phyloP scores from a whole-genome alignment of 2,329 filamentous ascomycete species.

The Penicillium sp. region DNA sequence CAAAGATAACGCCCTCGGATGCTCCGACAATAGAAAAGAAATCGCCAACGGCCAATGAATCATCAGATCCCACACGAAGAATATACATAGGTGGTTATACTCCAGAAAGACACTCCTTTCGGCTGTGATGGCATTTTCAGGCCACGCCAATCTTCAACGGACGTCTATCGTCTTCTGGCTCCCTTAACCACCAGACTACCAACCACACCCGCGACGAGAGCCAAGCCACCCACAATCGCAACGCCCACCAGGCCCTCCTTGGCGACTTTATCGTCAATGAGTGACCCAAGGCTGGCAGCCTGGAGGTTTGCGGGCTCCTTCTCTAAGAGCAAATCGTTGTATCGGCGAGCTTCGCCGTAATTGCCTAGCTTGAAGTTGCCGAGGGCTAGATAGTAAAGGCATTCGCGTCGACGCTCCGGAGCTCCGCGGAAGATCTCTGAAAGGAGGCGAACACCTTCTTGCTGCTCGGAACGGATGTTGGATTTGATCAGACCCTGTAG shows the following conservation, averaged over 20 bases:
- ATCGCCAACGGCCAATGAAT: constrained; percentile 7
- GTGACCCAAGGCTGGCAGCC: constrained; percentile 69
- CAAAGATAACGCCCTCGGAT: constrained; percentile 12
- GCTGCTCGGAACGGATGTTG: constrained; percentile 70
- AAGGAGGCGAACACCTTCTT: constrained; percentile 84
- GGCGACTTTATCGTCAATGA: constrained; percentile 94
- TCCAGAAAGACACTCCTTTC: constrained; percentile 6
- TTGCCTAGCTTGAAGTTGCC: constrained; percentile 98
- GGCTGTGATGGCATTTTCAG: constrained; percentile 16
- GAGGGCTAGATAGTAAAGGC: constrained; percentile 92
- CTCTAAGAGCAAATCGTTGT: constrained; percentile 86
- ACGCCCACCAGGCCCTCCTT: constrained; percentile 90
- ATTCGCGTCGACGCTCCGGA: constrained; percentile 88
- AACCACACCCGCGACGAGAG: constrained; percentile 84
- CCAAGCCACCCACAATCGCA: constrained; percentile 86
- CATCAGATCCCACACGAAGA: constrained; percentile 2
- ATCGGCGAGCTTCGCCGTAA: constrained; percentile 86
- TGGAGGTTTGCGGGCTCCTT: constrained; percentile 88
- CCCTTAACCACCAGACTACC: constrained; percentile 79
- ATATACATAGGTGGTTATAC: constrained; percentile 9
- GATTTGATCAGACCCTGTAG: constrained; percentile 88
- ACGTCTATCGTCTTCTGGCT: constrained; percentile 50
- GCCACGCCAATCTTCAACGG: constrained; percentile 6
- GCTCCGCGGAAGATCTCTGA: constrained; percentile 93
- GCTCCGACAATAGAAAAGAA: constrained; percentile 9